Base-by-base conservation (phyloP, 2,329 filamentous ascomycete genomes). In the Cryphonectria nitschkei region DNA sequence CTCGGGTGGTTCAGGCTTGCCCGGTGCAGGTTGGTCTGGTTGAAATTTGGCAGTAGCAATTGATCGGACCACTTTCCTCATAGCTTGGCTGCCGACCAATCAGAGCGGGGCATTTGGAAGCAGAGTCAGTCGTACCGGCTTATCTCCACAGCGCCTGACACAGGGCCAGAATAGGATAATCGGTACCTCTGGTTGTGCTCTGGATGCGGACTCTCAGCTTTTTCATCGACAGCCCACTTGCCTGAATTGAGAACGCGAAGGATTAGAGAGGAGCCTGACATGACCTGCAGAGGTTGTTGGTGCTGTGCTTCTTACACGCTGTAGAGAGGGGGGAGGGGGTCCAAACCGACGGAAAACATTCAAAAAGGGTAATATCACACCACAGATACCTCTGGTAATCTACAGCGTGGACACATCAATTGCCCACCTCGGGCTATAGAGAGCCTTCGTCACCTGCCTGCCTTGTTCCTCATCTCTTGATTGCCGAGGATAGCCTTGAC, bases 61-160 rank as follows among this genome's bases (percentile, higher is more conserved):
- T 41, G n/a, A 65, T 65, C 63, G 63, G 63, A 52, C 63, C 63
- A 65, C 63, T 65, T 65, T 65, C 63, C 26, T 34, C 63, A 32
- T 43, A 65, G 63, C 63, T 65, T 52, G 13, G 63, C 29, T 29
- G 19, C 63, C 26, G 63, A 6, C 63, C 63, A 65, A 65, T 65
- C 63, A 65, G 39, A 19, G 43, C 14, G 13, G 63, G 63, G n/a
- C 19, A 65, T 65, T 65, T 65, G 63, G 16, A 43, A 65, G 63
- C 63, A 65, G 63, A 65, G 41, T 65, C 63, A 65, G 63, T 46
- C 5, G 63, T 65, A 65, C 63, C 29, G 50, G 29, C 63, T 34
- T 65, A 65, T 52, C 63, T 52, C 63, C 63, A 65, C 63, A n/a
- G 41, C 41, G 41, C 63, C 63, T 65, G 63, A 65, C 63, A 50